These are phyloP conservation scores for Medakamo hakoo DNA, from an alignment of 139 green algal genomes.

Conservation along the genomic window DNA sequence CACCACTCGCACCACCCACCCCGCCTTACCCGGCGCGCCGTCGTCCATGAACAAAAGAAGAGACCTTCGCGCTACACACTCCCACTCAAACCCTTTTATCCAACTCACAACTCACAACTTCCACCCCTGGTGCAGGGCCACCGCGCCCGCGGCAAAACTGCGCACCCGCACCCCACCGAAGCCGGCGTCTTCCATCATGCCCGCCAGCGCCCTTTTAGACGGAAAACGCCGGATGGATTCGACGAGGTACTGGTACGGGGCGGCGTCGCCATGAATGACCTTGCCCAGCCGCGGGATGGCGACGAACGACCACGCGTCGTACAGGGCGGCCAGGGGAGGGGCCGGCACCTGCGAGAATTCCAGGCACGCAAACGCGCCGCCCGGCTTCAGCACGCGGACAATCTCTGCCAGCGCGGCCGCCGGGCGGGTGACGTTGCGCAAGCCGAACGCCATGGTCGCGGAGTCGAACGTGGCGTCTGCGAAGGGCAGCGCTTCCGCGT, in stretches of 20 bases:
- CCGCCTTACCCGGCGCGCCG: no score
- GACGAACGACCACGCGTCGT: slow-evolving; percentile 89
- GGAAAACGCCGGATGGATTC: slow-evolving; percentile 95
- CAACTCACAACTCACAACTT: no score
- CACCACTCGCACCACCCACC: no score
- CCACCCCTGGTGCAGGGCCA: slow-evolving; percentile 64
- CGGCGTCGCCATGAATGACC: slow-evolving; percentile 65
- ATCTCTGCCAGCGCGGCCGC: slow-evolving; percentile 69
- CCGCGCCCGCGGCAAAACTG: slow-evolving; percentile 69
- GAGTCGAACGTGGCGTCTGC: slow-evolving; percentile 53
- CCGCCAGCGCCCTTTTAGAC: slow-evolving; percentile 49
- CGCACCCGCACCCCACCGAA: slow-evolving; percentile 71
- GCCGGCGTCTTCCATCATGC: slow-evolving; percentile 63
- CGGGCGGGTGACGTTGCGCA: slow-evolving; percentile 87
- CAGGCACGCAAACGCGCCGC: slow-evolving; percentile 78
- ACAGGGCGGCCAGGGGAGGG: slow-evolving; percentile 56
- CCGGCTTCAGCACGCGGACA: slow-evolving; percentile 55
- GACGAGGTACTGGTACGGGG: slow-evolving; percentile 93
- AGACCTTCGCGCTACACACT: no score
- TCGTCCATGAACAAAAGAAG: no score
- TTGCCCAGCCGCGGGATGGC: slow-evolving; percentile 83
- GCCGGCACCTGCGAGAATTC: slow-evolving; percentile 75
- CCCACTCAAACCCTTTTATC: no score
- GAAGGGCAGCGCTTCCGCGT: slow-evolving; percentile 81
- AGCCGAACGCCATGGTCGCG: slow-evolving; percentile 96